Conservation (phyloP, 2,329 filamentous ascomycete species). For the Ophiocordyceps camponoti-rufipedis region DNA sequence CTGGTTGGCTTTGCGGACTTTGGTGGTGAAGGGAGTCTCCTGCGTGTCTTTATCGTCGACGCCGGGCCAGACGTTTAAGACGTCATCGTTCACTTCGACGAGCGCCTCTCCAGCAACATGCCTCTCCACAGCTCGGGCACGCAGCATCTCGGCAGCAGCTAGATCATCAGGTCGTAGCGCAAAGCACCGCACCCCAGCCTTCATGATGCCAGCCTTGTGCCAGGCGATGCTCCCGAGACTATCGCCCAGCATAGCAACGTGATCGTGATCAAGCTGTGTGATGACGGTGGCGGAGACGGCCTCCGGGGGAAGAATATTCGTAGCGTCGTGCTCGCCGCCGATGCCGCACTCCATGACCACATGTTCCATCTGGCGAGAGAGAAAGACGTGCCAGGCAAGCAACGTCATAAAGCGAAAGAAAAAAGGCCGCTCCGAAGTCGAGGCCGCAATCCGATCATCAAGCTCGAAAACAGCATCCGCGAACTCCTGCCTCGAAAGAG, state of each 20-base stretch:
- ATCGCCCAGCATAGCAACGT: constrained; percentile 60
- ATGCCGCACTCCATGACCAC: constrained; percentile 89
- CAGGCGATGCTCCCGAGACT: constrained; percentile 70
- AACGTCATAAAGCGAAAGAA: constrained; percentile 89
- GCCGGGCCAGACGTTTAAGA: neutral
- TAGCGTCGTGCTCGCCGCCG: constrained; percentile 83
- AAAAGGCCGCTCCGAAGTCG: constrained; percentile 37
- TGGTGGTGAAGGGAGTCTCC: no score
- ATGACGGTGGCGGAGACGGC: constrained; percentile 55
- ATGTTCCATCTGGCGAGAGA: constrained; percentile 54
- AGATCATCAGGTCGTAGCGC: constrained; percentile 12
- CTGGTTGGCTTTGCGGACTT: constrained; percentile 29
- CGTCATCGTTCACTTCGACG: constrained; percentile 19
- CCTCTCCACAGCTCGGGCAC: constrained; percentile 40
- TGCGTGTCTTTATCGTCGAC: neutral
- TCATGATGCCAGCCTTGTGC: constrained; percentile 86
- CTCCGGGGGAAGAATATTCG: constrained; percentile 53
- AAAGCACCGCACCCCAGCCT: constrained; percentile 30
- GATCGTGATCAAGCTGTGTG: constrained; percentile 70
- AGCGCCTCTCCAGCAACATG: constrained; percentile 13
- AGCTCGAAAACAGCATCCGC: constrained; percentile 66
- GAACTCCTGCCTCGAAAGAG: constrained; percentile 51
- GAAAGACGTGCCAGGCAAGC: constrained; percentile 69
- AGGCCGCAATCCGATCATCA: constrained; percentile 44
- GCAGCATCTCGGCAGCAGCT: constrained; percentile 32